Evolutionary conservation across 2,329 filamentous ascomycete genomes (phyloP), one percentile per base, ranked within the genome.

Genomic region (Nannizziopsis arthrosporioides): DNA sequence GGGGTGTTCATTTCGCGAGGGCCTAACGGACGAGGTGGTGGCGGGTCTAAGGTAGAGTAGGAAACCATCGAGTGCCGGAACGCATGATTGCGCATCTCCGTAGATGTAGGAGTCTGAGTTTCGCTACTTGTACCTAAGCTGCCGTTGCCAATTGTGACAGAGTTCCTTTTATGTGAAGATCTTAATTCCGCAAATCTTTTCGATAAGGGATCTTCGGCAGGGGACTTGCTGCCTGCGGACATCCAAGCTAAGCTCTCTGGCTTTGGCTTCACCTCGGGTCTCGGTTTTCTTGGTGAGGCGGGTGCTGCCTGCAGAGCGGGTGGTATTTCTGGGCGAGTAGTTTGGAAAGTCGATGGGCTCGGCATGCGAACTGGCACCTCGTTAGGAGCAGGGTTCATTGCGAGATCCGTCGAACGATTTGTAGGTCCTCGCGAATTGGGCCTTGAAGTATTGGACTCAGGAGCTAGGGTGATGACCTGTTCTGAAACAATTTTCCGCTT

Each of bases 1-100:
- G 61, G 56, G 14, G 63, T 53, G 1, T 63, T 62, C 64, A 72
- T 73, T 32, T 56, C 63, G 17, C 70, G 65, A 42, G 70, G 70
- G 0, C 70, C 70, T 35, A 68, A 46, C 17, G 61, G 66, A 38
- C 57, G 66, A 46, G 59, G 56, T 49, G 53, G 48, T 19, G 58
- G 62, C 31, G 54, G 56, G 42, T 54, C 54, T 49, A 47, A 53
- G 44, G 31, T 22, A 35, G 38, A 11, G 18, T 44, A 43, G 14
- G 46, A 40, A 5, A 22, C n/a, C 14, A 43, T 34, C 2, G 14
- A 42, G 27, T 42, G 34, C 3, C 39, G 46, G 15, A 32, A 32
- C 18, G 14, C 18, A 17, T 17, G 45, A 19, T 19, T n/a, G 7
- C n/a, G 57, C n/a, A 18, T 11, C 9, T 37, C 34, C 39, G 18